Base-by-base conservation (phyloP, 2,329 filamentous ascomycete genomes). In the Cyphellophora europaea region DNA sequence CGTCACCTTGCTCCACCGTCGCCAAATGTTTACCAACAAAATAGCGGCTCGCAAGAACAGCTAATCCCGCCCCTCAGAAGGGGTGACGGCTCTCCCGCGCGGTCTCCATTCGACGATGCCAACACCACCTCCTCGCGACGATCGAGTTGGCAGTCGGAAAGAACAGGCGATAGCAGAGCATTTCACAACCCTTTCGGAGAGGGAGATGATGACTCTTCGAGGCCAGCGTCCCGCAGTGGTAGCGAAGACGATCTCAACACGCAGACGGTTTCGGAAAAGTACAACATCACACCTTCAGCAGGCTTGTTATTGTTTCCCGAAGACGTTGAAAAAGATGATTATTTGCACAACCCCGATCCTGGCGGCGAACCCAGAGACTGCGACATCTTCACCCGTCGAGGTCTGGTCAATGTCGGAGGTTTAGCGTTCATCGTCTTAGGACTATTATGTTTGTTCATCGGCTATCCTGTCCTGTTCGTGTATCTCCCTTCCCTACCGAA, bases 321-420 rank as follows among this genome's bases (percentile, higher is more conserved):
- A 53, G 79, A 83, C 50, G 73, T 82, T 14, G 79, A 84, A 53
- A 81, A 81, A 49, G 79, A 84, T 51, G 79, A 84, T 50, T 79
- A 73, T 44, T 51, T 84, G 42, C 79, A 84, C 52, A 82, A 82
- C 48, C 79, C 79, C 1, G 77, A 79, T 49, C 73, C 77, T 1
- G 69, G 70, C 34, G 77, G 82, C 30, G 67, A 77, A 27, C 58
- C 67, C 33, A 65, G 71, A 30, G 72, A 78, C 44, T 78, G 76
- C 47, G 72, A 81, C 50, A 63, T 83, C 27, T 82, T 73, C 53
- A 79, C 72, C 25, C 71, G 62, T 43, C 63, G 79, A 62, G 79
- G 78, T 29, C 44, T 79, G 8, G 53, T 74, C 33, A 83, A 84
- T 48, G 49, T 83, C 18, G 77, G 78, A 36, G 78, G 75, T 11